These are phyloP conservation scores for Wilcoxina mikolae DNA, from an alignment of 495 filamentous ascomycete species.

Conservation along the genomic window DNA sequence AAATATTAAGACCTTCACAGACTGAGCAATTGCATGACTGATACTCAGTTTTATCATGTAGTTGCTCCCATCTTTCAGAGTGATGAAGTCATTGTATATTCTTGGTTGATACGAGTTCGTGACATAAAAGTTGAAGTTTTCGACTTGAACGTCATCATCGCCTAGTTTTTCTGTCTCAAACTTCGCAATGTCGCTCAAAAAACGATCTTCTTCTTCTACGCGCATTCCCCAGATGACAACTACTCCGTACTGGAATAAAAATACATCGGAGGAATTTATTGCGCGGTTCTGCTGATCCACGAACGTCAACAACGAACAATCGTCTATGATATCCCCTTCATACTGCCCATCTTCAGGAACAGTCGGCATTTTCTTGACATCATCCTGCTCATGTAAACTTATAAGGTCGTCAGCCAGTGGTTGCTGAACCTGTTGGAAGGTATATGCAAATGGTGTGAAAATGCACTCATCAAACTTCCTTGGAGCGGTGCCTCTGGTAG, in stretches of 20 bases:
- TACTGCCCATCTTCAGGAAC: slow-evolving; percentile 20
- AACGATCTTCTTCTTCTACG: slow-evolving; percentile 62
- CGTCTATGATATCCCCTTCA: slow-evolving; percentile 21
- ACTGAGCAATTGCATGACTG: slow-evolving; percentile 84
- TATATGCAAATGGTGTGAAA: slow-evolving; percentile 79
- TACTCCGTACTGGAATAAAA: slow-evolving; percentile 95
- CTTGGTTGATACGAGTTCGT: slow-evolving; percentile 90
- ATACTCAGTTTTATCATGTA: slow-evolving; percentile 98
- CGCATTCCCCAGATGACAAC: slow-evolving; percentile 99
- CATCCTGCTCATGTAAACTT: slow-evolving; percentile 32
- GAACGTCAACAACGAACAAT: slow-evolving; percentile 21
- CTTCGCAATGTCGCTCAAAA: slow-evolving; percentile 87
- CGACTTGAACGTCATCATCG: slow-evolving; percentile 77
- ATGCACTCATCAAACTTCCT: slow-evolving; percentile 95
- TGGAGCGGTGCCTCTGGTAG: slow-evolving; percentile 60
- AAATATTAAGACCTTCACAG: slow-evolving; percentile 51
- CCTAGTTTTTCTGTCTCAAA: slow-evolving; percentile 84
- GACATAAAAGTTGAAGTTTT: slow-evolving; percentile 99
- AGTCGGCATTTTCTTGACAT: neutral
- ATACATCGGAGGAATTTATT: slow-evolving; percentile 83
- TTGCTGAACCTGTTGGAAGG: slow-evolving; percentile 13
- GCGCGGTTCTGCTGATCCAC: slow-evolving; percentile 25
- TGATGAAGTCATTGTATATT: slow-evolving; percentile 99
- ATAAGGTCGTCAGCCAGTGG: slow-evolving; percentile 31
- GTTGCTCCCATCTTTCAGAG: slow-evolving; percentile 74